These are phyloP conservation scores for Paramecium pentaurelia DNA, from an alignment of 73 alveolate genomes.

Conservation along the genomic window DNA sequence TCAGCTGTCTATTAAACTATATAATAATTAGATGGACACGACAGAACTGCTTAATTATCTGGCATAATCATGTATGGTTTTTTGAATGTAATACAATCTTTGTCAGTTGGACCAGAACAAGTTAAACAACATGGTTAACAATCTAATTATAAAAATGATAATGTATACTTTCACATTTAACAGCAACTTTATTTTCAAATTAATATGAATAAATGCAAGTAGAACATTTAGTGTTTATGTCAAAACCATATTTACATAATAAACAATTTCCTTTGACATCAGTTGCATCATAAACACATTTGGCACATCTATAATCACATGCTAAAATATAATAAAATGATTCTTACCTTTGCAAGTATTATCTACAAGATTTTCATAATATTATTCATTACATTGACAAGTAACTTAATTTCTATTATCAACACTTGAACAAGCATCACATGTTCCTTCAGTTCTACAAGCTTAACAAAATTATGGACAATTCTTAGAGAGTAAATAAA, in stretches of 20 bases:
- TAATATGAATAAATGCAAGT: not conserved
- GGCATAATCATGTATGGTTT: not conserved
- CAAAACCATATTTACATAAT: not conserved
- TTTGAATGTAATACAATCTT: not conserved
- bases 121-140: not conserved
- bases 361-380: not conserved
- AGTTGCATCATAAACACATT: not conserved
- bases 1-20: not conserved
- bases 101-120: not conserved
- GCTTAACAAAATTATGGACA: not conserved
- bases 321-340: not conserved
- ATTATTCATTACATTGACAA: not conserved
- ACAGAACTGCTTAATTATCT: not conserved
- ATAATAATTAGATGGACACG: not conserved
- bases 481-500: not conserved
- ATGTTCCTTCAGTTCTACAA: not conserved
- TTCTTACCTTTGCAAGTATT: not conserved
- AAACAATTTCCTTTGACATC: not conserved
- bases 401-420: not conserved
- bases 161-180: not conserved
- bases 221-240: not conserved
- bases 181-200: not conserved
- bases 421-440: not conserved
- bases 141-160: not conserved
- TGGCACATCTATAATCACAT: constrained; percentile 13